Base-by-base conservation (phyloP, 2,329 filamentous ascomycete genomes). In the Achaetomium macrosporum region DNA sequence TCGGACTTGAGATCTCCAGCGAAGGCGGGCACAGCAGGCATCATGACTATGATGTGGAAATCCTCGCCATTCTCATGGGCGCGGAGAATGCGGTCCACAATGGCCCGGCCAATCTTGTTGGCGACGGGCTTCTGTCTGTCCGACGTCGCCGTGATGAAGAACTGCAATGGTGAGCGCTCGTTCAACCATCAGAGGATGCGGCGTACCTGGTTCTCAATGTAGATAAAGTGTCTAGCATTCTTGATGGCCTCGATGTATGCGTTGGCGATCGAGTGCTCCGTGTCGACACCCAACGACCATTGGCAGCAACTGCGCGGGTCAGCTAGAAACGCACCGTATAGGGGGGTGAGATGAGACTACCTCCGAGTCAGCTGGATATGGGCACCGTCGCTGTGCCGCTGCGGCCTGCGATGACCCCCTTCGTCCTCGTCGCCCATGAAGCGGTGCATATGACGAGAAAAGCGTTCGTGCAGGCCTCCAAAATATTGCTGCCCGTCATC, bases 81-180 rank as follows among this genome's bases (percentile, higher is more conserved):
- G 33, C 84, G 82, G 17, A 89, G 64, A 58, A 92, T 87, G 35
- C 89, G 82, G 59, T 90, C 83, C 7, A 90, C 88, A 47, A 95
- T 87, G 29, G 87, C 87, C 6, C 81, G 82, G 42, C 88, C 88
- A 55, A 95, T 85, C 66, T 84, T 83, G 70, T 95, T 93, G 63
- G 77, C 78, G 42, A 95, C 81, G 0, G 88, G 87, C 56, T 77
- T 77, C 65, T 90, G 87, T 52, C 82, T 72, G 50, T 87, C 77
- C 44, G 75, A 76, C 1, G 87, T 91, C 2, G 88, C 87, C 0
- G 88, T 93, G 69, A 93, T 93, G 75, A 93, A 93, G 73, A 93
- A 93, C 75, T 89, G 61, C 0, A 10, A 2, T 5, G 6, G 45
- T 62, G 50, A 63, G 42, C 6, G 13, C 4, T 1, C 16, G 19